phyloP scores from a whole-genome alignment of 163 green algal genomes.

The Chloromonas sp. region DNA sequence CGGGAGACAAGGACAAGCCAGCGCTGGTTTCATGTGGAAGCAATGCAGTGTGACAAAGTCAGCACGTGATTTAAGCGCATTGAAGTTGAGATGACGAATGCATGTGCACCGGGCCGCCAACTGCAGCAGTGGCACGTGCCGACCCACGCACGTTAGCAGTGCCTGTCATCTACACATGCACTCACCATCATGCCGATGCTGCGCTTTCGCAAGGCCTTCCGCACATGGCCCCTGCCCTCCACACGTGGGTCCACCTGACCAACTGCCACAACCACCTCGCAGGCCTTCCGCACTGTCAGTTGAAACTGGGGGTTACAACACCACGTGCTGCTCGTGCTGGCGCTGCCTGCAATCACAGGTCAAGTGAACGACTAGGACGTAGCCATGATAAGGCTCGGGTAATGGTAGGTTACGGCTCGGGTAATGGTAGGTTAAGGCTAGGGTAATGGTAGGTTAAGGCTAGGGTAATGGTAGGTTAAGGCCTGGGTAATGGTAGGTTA shows the following conservation, averaged over 20 bases:
- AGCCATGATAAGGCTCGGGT: not conserved
- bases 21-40: no score
- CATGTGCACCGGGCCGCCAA: no score
- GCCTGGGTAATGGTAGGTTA: no score
- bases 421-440: not conserved
- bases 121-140: not conserved
- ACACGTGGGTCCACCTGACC: slow-evolving; percentile 44
- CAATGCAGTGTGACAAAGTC: no score
- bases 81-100: no score
- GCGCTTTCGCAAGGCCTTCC: slow-evolving; percentile 23
- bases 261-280: slow-evolving; percentile 48
- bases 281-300: slow-evolving; percentile 35
- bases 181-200: slow-evolving; percentile 34
- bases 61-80: no score
- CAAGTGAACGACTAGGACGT: no score
- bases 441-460: not conserved
- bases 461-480: not conserved
- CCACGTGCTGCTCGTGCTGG: slow-evolving; percentile 21
- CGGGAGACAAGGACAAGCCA: no score
- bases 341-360: not conserved
- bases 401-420: not conserved
- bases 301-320: slow-evolving; percentile 57
- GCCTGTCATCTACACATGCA: not conserved
- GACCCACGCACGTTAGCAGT: not conserved
- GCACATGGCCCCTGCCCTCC: slow-evolving; percentile 23